Percentiles rank a stretch among this genome's conserved stretches.
These are phyloP conservation scores for Alternaria sp. DNA, from an alignment of 2,329 filamentous ascomycete genomes.

Conservation along the genomic window DNA sequence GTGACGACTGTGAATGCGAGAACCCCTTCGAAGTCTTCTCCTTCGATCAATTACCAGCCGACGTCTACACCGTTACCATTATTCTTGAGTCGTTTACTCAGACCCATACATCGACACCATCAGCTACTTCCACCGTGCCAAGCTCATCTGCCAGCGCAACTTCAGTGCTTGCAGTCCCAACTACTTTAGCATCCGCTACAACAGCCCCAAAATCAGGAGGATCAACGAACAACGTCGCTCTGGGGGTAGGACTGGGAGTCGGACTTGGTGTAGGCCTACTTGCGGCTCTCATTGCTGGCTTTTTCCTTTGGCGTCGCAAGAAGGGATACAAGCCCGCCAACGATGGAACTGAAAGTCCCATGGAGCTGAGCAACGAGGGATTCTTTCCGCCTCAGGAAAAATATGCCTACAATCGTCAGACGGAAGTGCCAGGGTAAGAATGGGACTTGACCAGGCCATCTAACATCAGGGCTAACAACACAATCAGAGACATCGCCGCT, in stretches of 20 bases:
- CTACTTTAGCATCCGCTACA: neutral
- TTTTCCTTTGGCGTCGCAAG: constrained; percentile 9
- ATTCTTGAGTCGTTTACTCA: constrained; percentile 37
- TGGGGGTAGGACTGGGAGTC: constrained; percentile 1
- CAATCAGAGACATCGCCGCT: neutral
- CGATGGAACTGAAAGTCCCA: neutral
- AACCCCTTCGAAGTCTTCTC: constrained; percentile 32
- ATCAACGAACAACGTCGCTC: constrained; percentile 5
- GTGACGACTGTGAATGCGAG: constrained; percentile 36
- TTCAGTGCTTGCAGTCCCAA: constrained; percentile 4
- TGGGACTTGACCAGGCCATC: neutral
- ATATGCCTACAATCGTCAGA: neutral
- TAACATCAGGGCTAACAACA: neutral
- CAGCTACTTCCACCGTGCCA: neutral
- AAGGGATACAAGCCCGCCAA: neutral
- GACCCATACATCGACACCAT: constrained; percentile 23
- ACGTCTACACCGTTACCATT: constrained; percentile 39
- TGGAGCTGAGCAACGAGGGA: neutral
- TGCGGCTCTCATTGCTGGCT: neutral
- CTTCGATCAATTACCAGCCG: constrained; percentile 22
- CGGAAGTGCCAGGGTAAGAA: constrained; percentile 2
- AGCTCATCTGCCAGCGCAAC: neutral
- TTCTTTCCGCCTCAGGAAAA: neutral
- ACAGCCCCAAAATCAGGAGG: constrained; percentile 3
- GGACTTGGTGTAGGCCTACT: constrained; percentile 1